Percentiles rank a stretch among this genome's conserved stretches.
These are phyloP conservation scores for Candida namnaoensis DNA, from an alignment of 805 yeast genomes.

Conservation along the genomic window DNA sequence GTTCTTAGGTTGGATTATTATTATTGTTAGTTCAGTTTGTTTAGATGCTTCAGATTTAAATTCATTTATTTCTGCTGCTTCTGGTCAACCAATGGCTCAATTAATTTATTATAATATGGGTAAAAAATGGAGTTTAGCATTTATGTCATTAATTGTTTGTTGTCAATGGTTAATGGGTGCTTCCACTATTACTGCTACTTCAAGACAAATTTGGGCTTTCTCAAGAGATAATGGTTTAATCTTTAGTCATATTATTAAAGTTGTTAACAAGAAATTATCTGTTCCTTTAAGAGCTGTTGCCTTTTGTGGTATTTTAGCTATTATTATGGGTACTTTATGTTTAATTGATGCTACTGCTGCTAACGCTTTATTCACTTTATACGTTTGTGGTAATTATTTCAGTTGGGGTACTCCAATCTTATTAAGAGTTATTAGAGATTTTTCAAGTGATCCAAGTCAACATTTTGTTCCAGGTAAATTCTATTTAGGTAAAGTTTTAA, in stretches of 20 bases:
- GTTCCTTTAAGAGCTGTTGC: conserved; percentile 58
- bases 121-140: conserved; percentile 54
- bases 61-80: conserved; percentile 19
- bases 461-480: conserved; percentile 56
- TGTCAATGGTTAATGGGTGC: conserved; percentile 65
- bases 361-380: conserved; percentile 57
- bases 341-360: conserved; percentile 55
- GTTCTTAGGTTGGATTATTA: conserved; percentile 46
- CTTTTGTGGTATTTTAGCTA: conserved; percentile 41
- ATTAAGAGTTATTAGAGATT: conserved; percentile 30
- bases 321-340: conserved; percentile 47
- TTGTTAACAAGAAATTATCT: conserved; percentile 40
- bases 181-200: conserved; percentile 51
- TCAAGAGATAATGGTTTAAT: conserved; percentile 73
- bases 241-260: conserved; percentile 40
- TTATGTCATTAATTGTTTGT: conserved; percentile 47
- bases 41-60: conserved; percentile 31
- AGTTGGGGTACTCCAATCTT: conserved; percentile 59
- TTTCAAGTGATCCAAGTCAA: conserved; percentile 23
- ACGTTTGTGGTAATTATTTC: conserved; percentile 52
- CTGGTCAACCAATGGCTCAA: conserved; percentile 60
- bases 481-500: conserved; percentile 40
- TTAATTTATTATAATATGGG: conserved; percentile 54
- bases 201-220: conserved; percentile 70
- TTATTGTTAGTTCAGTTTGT: conserved; percentile 45